Percentiles rank a stretch among this genome's conserved stretches.
These are phyloP conservation scores for Metschnikowia proteae DNA, from an alignment of 805 yeast species.

Conservation along the genomic window DNA sequence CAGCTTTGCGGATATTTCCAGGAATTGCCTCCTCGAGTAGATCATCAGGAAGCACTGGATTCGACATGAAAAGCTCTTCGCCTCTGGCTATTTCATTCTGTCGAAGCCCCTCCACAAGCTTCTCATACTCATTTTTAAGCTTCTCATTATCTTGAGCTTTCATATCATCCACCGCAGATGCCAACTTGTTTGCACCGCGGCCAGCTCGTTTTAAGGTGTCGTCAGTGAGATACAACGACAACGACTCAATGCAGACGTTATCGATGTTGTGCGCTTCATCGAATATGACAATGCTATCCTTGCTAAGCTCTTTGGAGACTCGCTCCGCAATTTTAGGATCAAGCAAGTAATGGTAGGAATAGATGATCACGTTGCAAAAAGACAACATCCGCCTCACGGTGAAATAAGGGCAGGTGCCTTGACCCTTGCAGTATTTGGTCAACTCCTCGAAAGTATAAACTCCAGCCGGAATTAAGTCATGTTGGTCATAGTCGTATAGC, in stretches of 20 bases:
- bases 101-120: slow-evolving; percentile 82
- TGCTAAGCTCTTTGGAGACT: slow-evolving; percentile 86
- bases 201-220: slow-evolving; percentile 84
- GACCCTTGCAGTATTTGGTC: slow-evolving; percentile 68
- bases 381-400: slow-evolving; percentile 98
- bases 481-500: slow-evolving; percentile 80
- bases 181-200: slow-evolving; percentile 75
- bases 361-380: slow-evolving; percentile 87
- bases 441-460: slow-evolving; percentile 91
- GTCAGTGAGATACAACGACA: slow-evolving; percentile 88
- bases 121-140: slow-evolving; percentile 86
- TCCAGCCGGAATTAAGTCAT: slow-evolving; percentile 84
- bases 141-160: slow-evolving; percentile 78
- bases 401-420: slow-evolving; percentile 91
- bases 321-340: slow-evolving; percentile 98
- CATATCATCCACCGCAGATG: slow-evolving; percentile 80
- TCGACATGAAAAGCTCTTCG: slow-evolving; percentile 73
- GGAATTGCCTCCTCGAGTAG: slow-evolving; percentile 90
- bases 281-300: slow-evolving; percentile 89
- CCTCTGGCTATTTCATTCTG: slow-evolving; percentile 65
- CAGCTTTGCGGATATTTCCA: slow-evolving; percentile 95
- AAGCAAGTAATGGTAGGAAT: slow-evolving; percentile 91
- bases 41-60: slow-evolving; percentile 84
- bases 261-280: slow-evolving; percentile 99
- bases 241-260: slow-evolving; percentile 95